phyloP scores from a whole-genome alignment of 176 grass and related monocot species.

The Rhynchospora breviuscula region DNA sequence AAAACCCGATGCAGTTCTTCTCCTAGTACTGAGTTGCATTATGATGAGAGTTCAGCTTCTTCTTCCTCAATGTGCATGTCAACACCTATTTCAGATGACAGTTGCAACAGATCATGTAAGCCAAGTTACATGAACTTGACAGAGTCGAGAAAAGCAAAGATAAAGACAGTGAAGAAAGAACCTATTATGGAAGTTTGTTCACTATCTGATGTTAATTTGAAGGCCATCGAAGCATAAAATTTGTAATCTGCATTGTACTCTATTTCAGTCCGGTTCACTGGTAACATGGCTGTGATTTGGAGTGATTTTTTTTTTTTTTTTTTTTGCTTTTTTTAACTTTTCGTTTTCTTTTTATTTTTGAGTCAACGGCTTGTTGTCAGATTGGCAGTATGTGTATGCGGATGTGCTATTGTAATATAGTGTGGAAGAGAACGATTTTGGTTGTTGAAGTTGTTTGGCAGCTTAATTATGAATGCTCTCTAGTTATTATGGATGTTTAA shows the following conservation, averaged over 20 bases:
- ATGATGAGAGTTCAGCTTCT: slow-evolving; percentile 69
- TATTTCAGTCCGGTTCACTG: slow-evolving; percentile 14
- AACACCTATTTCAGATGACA: slow-evolving; percentile 56
- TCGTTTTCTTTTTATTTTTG: slow-evolving; percentile 29
- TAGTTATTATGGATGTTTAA: not conserved
- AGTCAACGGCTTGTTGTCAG: slow-evolving; percentile 53
- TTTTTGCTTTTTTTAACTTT: slow-evolving; percentile 12
- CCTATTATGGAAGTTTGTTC: slow-evolving; percentile 25
- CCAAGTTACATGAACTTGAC: slow-evolving; percentile 97
- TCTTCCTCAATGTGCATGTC: slow-evolving; percentile 69
- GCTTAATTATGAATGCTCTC: not conserved
- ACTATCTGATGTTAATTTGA: slow-evolving; percentile 30
- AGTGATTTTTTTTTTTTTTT: slow-evolving; percentile 22
- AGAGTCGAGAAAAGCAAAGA: slow-evolving; percentile 78
- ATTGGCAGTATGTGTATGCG: slow-evolving; percentile 2
- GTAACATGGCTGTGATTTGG: slow-evolving; percentile 10
- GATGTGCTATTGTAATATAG: slow-evolving; percentile 54
- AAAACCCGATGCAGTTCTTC: slow-evolving; percentile 57
- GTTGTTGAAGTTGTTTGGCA: slow-evolving; percentile 8
- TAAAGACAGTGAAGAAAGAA: slow-evolving; percentile 31
- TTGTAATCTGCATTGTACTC: not conserved
- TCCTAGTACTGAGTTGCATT: slow-evolving; percentile 69
- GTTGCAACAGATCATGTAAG: slow-evolving; percentile 32
- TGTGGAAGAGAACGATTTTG: slow-evolving; percentile 21
- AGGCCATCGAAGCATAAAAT: slow-evolving; percentile 22